Conservation (phyloP, 208 protist genomes). For the Angomonas deanei region DNA sequence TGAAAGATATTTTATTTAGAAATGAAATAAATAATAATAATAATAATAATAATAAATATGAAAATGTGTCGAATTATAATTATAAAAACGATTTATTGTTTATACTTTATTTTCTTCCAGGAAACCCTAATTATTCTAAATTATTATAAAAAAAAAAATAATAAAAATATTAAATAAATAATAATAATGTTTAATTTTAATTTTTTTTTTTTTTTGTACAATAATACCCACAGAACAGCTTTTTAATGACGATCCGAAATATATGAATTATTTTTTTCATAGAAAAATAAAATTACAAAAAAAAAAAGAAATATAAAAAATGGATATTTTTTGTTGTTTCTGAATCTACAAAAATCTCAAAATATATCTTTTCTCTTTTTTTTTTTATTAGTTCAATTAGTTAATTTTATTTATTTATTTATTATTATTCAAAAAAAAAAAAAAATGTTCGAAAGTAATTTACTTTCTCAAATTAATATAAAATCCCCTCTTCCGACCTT, state of each 20-base stretch:
- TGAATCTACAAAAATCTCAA: too few relatives aligned
- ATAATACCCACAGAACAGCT: too few relatives aligned
- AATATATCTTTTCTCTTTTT: neutral
- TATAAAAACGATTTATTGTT: slow-evolving; percentile 7
- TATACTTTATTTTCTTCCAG: neutral
- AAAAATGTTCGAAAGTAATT: slow-evolving; percentile 70
- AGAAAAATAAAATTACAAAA: too few relatives aligned
- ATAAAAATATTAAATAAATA: neutral
- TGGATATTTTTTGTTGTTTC: too few relatives aligned
- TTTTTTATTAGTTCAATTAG: neutral
- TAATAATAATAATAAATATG: neutral
- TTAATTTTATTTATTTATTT: neutral
- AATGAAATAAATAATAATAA: neutral
- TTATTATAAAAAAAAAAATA: neutral
- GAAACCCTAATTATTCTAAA: neutral
- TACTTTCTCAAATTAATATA: slow-evolving; percentile 68
- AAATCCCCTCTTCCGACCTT: slow-evolving; percentile 69
- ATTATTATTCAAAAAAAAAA: neutral
- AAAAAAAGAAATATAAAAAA: too few relatives aligned
- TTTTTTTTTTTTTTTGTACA: slow-evolving; percentile 1
- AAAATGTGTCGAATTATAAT: neutral
- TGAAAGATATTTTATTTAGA: neutral
- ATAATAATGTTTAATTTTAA: neutral
- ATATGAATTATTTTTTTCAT: too few relatives aligned
- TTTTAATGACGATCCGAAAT: too few relatives aligned